Base-by-base conservation (phyloP, 129 eudicot genomes). In the Centrapalus pauciflorus region DNA sequence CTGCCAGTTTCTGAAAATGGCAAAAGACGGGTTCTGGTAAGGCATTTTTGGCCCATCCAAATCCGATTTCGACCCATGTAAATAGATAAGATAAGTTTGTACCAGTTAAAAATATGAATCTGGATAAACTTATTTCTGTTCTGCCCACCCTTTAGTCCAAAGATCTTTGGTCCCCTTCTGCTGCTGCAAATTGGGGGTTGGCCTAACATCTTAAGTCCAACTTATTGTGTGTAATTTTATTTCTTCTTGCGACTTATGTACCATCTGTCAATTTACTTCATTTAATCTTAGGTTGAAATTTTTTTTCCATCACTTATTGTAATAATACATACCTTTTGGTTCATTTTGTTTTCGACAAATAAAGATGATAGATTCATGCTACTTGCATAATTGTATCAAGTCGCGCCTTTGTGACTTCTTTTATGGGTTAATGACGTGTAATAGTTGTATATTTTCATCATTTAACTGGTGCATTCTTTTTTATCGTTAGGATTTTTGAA, bases 11-110 rank as follows among this genome's bases (percentile, higher is more conserved):
- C 77, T 93, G 59, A 88, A 79, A 66, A 88, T 86, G 98, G 83
- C 98, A 1, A 93, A 86, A 76, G 90, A 76, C 45, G 96, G 98
- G 63, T 77, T 79, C 58, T 88, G 98, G 98, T 88, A 85, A n/a
- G 63, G 14, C n/a, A 29, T 38, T 40, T 64, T 51, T n/a, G 33
- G 41, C 38, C 56, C 61, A n/a, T n/a, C n/a, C 13, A 12, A 26
- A 26, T 23, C 58, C 21, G 26, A 20, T 49, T 14, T 40, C 4
- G 20, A 48, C 45, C 57, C 78, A 33, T 79, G 77, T 76, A 69
- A 55, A 58, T 79, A 56, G 54, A 21, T 69, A 27, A 66, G 20
- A 13, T 26, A 52, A 75, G 71, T 55, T 35, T 76, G 80, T 66
- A 25, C 11, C 40, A 24, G 49, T 25, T 46, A 65, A 32, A n/a